phyloP scores from a whole-genome alignment of 345 rosid genomes.

The Punica granatum region DNA sequence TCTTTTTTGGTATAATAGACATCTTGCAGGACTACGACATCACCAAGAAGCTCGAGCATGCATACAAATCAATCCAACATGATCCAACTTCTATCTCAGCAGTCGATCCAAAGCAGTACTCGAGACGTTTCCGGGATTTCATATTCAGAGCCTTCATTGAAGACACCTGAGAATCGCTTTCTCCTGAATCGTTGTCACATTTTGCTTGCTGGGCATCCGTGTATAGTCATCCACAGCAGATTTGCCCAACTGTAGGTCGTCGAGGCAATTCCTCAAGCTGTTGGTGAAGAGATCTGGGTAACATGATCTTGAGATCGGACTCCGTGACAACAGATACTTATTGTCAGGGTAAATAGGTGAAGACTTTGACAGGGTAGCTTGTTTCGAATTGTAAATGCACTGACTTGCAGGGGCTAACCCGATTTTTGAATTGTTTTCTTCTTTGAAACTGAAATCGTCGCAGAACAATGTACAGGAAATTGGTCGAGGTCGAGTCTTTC shows the following conservation, averaged over 20 bases:
- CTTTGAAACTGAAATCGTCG: background rate
- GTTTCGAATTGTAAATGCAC: background rate
- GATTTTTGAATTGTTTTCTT: background rate
- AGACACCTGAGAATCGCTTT: slow-evolving; percentile 35
- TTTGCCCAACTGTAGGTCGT: background rate
- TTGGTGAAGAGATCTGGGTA: background rate
- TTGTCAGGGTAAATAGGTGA: background rate
- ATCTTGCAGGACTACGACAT: slow-evolving; percentile 95
- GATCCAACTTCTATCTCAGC: slow-evolving; percentile 94
- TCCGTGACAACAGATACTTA: background rate
- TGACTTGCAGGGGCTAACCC: background rate
- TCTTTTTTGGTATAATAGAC: slow-evolving; percentile 87
- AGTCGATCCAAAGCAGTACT: slow-evolving; percentile 91
- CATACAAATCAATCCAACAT: slow-evolving; percentile 88
- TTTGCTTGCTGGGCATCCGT: background rate
- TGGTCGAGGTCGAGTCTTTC: background rate
- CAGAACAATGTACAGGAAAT: background rate
- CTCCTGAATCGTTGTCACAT: background rate
- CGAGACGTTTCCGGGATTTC: slow-evolving; percentile 87
- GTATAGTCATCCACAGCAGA: too few relatives aligned
- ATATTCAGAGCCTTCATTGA: slow-evolving; percentile 74
- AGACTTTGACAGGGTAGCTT: background rate
- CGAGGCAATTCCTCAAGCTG: background rate
- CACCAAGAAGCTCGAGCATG: slow-evolving; percentile 98
- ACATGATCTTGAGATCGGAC: background rate